Percentiles rank a stretch among this genome's conserved stretches.
Conservation (phyloP, 2,329 filamentous ascomycete species). For the Aciculosporium take region DNA sequence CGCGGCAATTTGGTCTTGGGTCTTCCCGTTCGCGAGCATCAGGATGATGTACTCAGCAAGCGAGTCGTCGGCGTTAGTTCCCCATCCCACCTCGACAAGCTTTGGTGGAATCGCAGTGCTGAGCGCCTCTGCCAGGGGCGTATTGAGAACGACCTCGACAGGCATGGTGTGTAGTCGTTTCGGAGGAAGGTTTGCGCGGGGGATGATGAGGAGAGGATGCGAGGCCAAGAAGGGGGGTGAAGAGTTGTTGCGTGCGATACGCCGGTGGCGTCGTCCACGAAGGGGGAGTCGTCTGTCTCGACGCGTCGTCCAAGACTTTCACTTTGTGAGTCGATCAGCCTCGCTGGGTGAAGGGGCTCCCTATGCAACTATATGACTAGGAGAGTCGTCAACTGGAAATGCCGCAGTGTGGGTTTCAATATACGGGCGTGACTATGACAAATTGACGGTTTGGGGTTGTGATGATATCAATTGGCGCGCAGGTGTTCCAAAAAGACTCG, state of each 20-base stretch:
- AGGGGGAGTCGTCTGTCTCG: neutral
- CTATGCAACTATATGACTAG: neutral
- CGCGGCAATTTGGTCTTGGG: conserved; percentile 71
- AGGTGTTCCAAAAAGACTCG: conserved; percentile 1
- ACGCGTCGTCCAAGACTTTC: conserved; percentile 2
- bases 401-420: neutral
- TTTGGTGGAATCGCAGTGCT: conserved; percentile 77
- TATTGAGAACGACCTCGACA: conserved; percentile 60
- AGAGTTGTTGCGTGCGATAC: conserved; percentile 3
- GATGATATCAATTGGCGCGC: neutral
- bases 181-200: neutral
- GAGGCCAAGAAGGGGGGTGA: neutral
- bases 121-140: conserved; percentile 73
- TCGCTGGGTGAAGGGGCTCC: neutral
- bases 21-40: conserved; percentile 93
- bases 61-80: conserved; percentile 59
- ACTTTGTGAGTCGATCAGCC: neutral
- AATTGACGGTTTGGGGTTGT: no score
- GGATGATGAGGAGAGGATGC: neutral
- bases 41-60: conserved; percentile 93
- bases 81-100: conserved; percentile 87
- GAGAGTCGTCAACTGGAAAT: neutral
- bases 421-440: no score
- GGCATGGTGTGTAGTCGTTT: conserved; percentile 43
- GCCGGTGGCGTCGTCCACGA: conserved; percentile 6